Evolutionary conservation across 331 rosid genomes (phyloP), one percentile per base, ranked within the genome.

Genomic region (Saraca asoca): DNA sequence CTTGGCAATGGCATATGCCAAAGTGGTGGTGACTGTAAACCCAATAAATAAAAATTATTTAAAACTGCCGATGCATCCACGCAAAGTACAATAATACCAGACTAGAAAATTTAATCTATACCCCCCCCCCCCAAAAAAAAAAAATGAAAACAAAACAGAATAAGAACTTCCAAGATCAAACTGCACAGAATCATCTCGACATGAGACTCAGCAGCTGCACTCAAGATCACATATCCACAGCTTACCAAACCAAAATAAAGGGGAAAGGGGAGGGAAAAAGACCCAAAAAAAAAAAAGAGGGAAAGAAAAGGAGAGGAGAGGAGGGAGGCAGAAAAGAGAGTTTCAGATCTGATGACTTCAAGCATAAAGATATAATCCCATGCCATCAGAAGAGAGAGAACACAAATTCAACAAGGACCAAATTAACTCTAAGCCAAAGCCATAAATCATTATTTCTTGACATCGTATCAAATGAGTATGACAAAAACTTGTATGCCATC

Each of bases 221-320:
- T 63, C 51, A 35, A 68, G 51, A 68, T 73, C 80, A 67, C 82
- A 54, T 46, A 72, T 64, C 87, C 81, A 72, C 51, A 52, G 79
- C 79, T 72, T 75, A 75, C 63, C 82, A 73, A 79, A 75, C 52
- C 78, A 78, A 75, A 35, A 62, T 42, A 24, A 18, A 29, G 11
- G 45, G 3, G 31, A 44, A 60, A 7, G 54, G 9, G 11, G 11
- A 9, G 16, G 5, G n/a, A 16, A 3, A n/a, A 7, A 7, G 13
- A 37, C n/a, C n/a, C n/a, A 11, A 35, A 51, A n/a, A n/a, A 31
- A 20, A 34, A 43, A 18, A 3, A 65, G 58, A 42, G 55, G 33
- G 44, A 34, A 12, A 7, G 16, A 19, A 9, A 50, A 12, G 17
- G 16, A 11, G 45, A 6, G 38, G 6, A 9, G 38, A 54, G 7